phyloP scores from a whole-genome alignment of 2,329 filamentous ascomycete species.

The Aspergillus pseudoterreus region DNA sequence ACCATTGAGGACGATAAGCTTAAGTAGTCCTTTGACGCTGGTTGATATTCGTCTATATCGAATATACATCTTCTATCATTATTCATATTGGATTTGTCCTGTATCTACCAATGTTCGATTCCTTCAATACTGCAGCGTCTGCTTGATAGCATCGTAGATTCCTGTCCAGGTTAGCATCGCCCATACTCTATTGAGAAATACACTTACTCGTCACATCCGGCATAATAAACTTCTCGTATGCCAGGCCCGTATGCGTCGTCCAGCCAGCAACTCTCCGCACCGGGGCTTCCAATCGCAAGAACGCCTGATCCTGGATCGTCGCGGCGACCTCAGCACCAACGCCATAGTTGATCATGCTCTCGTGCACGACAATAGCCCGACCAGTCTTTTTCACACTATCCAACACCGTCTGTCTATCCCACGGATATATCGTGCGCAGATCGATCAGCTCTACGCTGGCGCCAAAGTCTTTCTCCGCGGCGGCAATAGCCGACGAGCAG shows the following conservation, averaged over 20 bases:
- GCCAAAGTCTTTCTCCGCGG: constrained; percentile 70
- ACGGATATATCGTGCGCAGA: constrained; percentile 82
- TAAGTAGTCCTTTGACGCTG: too few relatives aligned
- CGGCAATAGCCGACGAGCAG: constrained; percentile 71
- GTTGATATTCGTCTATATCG: not conserved
- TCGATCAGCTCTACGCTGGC: constrained; percentile 83
- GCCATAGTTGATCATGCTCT: constrained; percentile 86
- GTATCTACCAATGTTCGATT: not conserved
- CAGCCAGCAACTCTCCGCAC: constrained; percentile 84
- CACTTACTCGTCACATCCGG: constrained; percentile 86
- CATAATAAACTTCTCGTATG: constrained; percentile 76
- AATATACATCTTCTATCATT: not conserved
- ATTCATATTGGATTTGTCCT: not conserved
- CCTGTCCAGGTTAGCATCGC: constrained; percentile 42
- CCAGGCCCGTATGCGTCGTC: constrained; percentile 76
- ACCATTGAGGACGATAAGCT: too few relatives aligned
- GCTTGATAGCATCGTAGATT: constrained; percentile 68
- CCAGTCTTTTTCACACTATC: constrained; percentile 84
- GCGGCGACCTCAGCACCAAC: constrained; percentile 87
- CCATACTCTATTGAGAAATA: not conserved
- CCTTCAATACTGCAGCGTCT: constrained; percentile 60
- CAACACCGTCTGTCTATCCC: constrained; percentile 79
- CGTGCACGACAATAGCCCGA: constrained; percentile 81
- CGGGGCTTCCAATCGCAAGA: constrained; percentile 77
- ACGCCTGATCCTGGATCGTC: constrained; percentile 82